phyloP scores from a whole-genome alignment of 169 alveolate species.

The Eimeria tenella region DNA sequence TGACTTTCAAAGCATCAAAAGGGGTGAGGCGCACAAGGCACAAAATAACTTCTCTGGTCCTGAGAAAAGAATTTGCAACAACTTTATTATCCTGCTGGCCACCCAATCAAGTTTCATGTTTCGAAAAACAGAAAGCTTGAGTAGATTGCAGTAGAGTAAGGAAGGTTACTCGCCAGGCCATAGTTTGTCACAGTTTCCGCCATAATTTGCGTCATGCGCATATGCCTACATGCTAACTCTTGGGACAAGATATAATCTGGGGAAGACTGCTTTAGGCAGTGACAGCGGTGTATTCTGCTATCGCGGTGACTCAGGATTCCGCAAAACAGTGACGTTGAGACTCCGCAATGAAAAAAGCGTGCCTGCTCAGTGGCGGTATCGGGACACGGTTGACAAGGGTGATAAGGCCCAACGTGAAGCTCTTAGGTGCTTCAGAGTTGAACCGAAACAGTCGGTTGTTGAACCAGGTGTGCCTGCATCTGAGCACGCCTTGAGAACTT shows the following conservation, averaged over 20 bases:
- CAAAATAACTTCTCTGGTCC: no score
- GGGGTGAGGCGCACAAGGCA: conserved; percentile 27
- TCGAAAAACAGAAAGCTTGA: background rate
- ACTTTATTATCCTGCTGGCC: no score
- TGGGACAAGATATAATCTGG: no score
- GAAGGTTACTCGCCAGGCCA: no score
- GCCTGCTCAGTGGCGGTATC: conserved; percentile 92
- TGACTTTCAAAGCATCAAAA: conserved; percentile 92
- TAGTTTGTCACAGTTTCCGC: no score
- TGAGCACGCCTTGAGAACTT: background rate
- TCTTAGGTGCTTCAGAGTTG: conserved; percentile 41
- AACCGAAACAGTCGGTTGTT: conserved; percentile 49
- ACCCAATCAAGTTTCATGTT: background rate
- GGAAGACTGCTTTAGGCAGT: background rate
- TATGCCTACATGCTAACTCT: no score
- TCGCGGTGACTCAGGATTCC: conserved; percentile 88
- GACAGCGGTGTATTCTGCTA: background rate
- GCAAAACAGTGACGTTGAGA: conserved; percentile 85
- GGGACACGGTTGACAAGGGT: conserved; percentile 86
- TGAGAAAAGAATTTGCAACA: no score
- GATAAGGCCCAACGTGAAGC: conserved; percentile 80
- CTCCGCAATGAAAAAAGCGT: conserved; percentile 92
- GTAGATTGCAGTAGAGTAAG: no score
- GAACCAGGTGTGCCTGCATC: conserved; percentile 41
- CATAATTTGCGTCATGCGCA: no score